Evolutionary conservation across 108 stramenopile genomes (phyloP), one percentile per base, ranked within the genome.

Genomic region (Poteriospumella lacustris): DNA sequence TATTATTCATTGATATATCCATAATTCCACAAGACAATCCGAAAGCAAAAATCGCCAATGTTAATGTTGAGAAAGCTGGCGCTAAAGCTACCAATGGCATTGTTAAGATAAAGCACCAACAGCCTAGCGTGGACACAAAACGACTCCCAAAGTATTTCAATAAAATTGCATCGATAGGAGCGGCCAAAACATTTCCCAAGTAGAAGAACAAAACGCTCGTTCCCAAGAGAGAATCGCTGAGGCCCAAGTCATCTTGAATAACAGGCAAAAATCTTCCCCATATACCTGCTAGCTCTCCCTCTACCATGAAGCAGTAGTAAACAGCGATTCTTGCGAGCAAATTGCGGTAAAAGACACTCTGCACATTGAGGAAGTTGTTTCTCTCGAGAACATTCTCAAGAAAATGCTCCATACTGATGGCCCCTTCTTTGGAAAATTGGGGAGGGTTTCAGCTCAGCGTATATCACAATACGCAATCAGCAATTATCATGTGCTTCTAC

Each of bases 1-100:
- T 15, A 67, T 38, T 41, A 67, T 67, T 67, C 64, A 67, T 67
- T 15, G 64, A 67, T 12, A 67, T 41, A 67, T 67, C 64, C 64
- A 67, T 67, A 40, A 67, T 38, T 15, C 64, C 64, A 40, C 36
- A 67, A 40, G 15, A 9, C 36, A 67, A 67, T 40, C 64, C 64
- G 31, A 67, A 67, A 9, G 40, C 36, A 67, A 67, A 33, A 15
- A 33, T 67, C 19, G 39, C 64, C 9, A 41, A 9, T 15, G 40
- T 31, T 67, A 67, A 19, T 19, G 19, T 15, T 12, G 15, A 9
- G 19, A 67, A 40, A 33, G 9, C 31, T 15, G 12, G 12, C 9
- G 36, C 40, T 15, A 67, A 19, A 15, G 39, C 64, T 31, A 67
- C 40, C 12, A 67, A 19, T 15, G 64, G 64, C 64, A 67, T 40